Conservation (phyloP, 805 yeast genomes). For the Wickerhamiella musiphila region DNA sequence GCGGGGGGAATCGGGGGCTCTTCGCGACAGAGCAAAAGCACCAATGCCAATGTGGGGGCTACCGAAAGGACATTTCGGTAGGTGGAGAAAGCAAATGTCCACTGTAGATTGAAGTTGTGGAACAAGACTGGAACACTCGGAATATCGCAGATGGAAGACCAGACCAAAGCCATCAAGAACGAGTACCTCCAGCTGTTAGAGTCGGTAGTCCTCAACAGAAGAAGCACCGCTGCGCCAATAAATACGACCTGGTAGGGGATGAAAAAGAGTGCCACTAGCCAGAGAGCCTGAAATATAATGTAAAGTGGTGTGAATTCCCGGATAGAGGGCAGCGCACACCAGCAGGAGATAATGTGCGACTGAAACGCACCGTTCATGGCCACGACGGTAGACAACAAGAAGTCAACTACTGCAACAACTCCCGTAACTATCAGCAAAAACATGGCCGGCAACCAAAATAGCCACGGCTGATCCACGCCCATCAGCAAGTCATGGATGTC, state of each 20-base stretch:
- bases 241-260: conserved; percentile 32
- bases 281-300: background rate
- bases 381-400: conserved; percentile 11
- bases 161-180: conserved; percentile 42
- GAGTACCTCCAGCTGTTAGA: conserved; percentile 17
- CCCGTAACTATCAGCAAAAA: conserved; percentile 10
- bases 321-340: background rate
- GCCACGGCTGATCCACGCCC: conserved; percentile 12
- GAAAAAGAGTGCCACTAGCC: conserved; percentile 4
- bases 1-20: conserved; percentile 24
- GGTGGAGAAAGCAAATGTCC: conserved; percentile 71
- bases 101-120: conserved; percentile 53
- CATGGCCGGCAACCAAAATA: conserved; percentile 9
- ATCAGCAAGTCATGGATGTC: conserved; percentile 13
- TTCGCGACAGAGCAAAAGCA: conserved; percentile 31
- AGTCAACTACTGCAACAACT: conserved; percentile 5
- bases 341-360: background rate
- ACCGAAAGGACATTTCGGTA: conserved; percentile 64
- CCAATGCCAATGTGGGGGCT: conserved; percentile 43
- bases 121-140: conserved; percentile 64
- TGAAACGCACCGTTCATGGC: background rate
- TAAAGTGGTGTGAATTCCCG: background rate
- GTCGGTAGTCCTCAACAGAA: conserved; percentile 5
- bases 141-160: conserved; percentile 61
- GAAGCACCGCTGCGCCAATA: conserved; percentile 19